A percentile compares a stretch with the other conserved stretches of the same genome.
phyloP scores from a whole-genome alignment of 305 asterid species.

The Fraxinus albicans region DNA sequence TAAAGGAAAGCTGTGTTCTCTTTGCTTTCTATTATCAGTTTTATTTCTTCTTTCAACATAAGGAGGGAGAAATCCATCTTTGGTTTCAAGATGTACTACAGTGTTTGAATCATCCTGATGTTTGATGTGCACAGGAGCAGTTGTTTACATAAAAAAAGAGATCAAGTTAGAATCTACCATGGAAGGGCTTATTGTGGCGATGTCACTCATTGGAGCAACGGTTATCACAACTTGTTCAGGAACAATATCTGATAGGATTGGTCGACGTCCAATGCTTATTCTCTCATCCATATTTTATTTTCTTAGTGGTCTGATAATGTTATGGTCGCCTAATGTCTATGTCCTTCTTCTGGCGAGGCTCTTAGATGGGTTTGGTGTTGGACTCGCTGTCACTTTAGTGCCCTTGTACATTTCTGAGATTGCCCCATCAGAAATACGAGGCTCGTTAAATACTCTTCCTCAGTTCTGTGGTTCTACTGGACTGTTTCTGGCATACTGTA shows the following conservation, averaged over 20 bases:
- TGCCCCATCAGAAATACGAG: conserved; percentile 88
- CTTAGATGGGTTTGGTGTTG: conserved; percentile 81
- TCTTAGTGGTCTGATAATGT: conserved; percentile 75
- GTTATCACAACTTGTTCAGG: conserved; percentile 84
- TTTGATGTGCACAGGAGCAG: conserved; percentile 49
- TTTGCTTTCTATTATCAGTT: background rate
- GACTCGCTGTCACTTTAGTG: conserved; percentile 82
- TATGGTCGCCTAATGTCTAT: conserved; percentile 71
- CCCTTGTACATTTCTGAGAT: conserved; percentile 94
- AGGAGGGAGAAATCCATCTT: background rate
- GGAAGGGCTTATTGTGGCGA: conserved; percentile 92
- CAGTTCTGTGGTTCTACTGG: conserved; percentile 86
- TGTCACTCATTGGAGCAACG: conserved; percentile 90
- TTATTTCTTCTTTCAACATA: background rate
- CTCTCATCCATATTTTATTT: conserved; percentile 71
- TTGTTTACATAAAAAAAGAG: conserved; percentile 82
- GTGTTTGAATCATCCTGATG: background rate
- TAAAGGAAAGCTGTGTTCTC: background rate
- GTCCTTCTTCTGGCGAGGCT: conserved; percentile 72
- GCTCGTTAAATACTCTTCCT: conserved; percentile 79
- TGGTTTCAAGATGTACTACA: background rate
- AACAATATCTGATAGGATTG: conserved; percentile 62
- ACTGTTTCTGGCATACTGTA: conserved; percentile 84
- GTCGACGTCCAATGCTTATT: conserved; percentile 91
- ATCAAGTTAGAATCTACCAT: conserved; percentile 51